Evolutionary conservation across 2,329 filamentous ascomycete species (phyloP), one percentile per base, ranked within the genome.

Genomic region (Lasiodiplodia sp.): DNA sequence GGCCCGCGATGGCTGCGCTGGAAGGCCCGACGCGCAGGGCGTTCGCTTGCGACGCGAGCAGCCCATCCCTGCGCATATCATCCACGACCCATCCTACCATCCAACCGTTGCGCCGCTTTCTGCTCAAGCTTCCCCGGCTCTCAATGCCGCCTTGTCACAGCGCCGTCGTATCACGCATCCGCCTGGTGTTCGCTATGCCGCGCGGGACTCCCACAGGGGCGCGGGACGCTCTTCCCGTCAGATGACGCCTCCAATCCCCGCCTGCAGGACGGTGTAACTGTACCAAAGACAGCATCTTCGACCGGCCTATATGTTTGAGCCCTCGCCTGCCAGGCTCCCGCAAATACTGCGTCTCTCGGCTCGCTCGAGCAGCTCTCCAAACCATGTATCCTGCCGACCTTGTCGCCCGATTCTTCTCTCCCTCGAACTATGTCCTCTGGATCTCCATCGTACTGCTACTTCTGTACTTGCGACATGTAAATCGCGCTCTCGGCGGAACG

Each of bases 401-500:
- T 21, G 28, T 40, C 31, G 44, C n/a, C 31, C 60, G 28, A 1
- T 31, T 64, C 16, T 18, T 64, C 28, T 51, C 60, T 28, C 47
- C n/a, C 10, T 37, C 60, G 11, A 52, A 31, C 47, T 51, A 10
- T 25, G 47, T 28, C 11, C 6, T 64, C 16, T 55, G 44, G 12
- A 18, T 31, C 31, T 34, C 56, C 1, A 12, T 49, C 23, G 49
- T 56, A 23, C 37, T 68, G 12, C 44, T 69, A 47, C 53, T 66
- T 21, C 16, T 70, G 5, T 72, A 72, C 66, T 57, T 72, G 4
- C 69, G 60, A 18, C 71, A 68, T 66, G 62, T 72, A 14, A 68
- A 71, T 52, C 57, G 64, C 52, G 71, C 58, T 12, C 55, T 71
- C 23, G 10, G 40, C 56, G 51, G 63, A n/a, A 64, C 68, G 10